These are phyloP conservation scores for Verticillium tricorpus DNA, from an alignment of 2,329 filamentous ascomycete species.

Conservation along the genomic window DNA sequence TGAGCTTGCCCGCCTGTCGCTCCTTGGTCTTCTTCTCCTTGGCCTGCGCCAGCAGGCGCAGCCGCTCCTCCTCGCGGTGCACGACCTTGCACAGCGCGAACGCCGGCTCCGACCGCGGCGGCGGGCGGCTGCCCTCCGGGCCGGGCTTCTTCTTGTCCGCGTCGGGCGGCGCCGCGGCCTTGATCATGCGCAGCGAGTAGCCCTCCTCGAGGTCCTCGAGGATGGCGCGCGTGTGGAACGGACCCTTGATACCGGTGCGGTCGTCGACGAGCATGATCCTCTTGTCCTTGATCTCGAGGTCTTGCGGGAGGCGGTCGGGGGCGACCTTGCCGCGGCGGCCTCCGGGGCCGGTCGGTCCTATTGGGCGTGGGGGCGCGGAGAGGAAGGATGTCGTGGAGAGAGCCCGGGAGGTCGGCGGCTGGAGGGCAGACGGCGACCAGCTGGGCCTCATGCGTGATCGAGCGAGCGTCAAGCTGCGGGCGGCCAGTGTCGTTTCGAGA, in stretches of 20 bases:
- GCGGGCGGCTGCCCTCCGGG: not conserved
- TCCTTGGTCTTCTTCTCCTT: conserved; percentile 37
- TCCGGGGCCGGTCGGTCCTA: not conserved
- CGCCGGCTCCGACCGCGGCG: conserved; percentile 5
- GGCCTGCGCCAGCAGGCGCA: conserved; percentile 35
- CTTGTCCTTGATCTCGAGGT: conserved; percentile 39
- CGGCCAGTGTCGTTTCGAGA: conserved; percentile 16
- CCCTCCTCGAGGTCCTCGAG: conserved; percentile 33
- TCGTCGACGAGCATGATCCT: conserved; percentile 36
- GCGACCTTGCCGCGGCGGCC: not conserved
- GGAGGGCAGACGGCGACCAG: not conserved
- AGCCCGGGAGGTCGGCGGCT: not conserved
- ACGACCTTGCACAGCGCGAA: conserved; percentile 68
- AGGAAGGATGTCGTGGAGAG: not conserved
- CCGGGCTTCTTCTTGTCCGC: conserved; percentile 14
- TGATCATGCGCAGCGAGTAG: conserved; percentile 36
- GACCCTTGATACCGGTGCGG: conserved; percentile 32
- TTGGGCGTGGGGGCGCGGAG: not conserved
- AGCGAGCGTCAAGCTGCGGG: conserved; percentile 15
- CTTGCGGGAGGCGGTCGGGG: conserved; percentile 32
- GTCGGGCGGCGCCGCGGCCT: conserved; percentile 25
- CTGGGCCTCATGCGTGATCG: not conserved
- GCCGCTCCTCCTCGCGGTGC: conserved; percentile 44
- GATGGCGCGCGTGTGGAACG: conserved; percentile 31
- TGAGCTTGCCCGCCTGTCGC: conserved; percentile 41